These are phyloP conservation scores for Cydonia oblonga DNA, from an alignment of 331 rosid species.

Conservation along the genomic window DNA sequence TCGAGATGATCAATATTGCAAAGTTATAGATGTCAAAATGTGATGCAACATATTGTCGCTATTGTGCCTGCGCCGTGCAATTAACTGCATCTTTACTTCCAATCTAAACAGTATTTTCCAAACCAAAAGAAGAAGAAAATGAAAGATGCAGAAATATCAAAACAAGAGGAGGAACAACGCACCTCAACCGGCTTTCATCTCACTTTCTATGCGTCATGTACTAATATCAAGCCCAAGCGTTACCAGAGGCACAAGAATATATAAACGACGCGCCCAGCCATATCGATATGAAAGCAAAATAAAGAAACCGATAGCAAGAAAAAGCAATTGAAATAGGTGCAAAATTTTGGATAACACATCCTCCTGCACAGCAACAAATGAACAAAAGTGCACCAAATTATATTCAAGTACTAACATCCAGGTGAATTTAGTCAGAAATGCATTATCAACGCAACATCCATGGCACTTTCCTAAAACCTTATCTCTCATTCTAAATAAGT, in stretches of 20 bases:
- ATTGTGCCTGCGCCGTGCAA: no score
- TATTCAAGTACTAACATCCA: neutral
- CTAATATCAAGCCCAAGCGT: neutral
- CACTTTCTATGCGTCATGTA: neutral
- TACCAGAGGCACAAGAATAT: neutral
- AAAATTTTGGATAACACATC: neutral
- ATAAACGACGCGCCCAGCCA: neutral
- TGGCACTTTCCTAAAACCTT: neutral
- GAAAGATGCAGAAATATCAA: neutral
- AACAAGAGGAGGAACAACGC: neutral
- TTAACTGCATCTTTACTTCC: no score
- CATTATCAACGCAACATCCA: neutral
- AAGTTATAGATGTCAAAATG: no score
- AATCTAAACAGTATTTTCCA: neutral
- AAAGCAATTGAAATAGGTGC: neutral
- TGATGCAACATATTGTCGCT: no score
- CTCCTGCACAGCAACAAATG: neutral
- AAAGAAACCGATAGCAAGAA: neutral
- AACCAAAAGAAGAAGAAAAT: no score
- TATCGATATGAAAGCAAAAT: no score
- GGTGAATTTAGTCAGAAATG: neutral
- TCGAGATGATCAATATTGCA: no score
- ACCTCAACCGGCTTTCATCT: neutral
- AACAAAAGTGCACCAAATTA: neutral
- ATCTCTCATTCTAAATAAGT: neutral